A percentile compares a stretch with the other conserved stretches of the same genome.
Evolutionary conservation across 2,329 filamentous ascomycete species (phyloP).

Genomic region (Calonectria pteridis): DNA sequence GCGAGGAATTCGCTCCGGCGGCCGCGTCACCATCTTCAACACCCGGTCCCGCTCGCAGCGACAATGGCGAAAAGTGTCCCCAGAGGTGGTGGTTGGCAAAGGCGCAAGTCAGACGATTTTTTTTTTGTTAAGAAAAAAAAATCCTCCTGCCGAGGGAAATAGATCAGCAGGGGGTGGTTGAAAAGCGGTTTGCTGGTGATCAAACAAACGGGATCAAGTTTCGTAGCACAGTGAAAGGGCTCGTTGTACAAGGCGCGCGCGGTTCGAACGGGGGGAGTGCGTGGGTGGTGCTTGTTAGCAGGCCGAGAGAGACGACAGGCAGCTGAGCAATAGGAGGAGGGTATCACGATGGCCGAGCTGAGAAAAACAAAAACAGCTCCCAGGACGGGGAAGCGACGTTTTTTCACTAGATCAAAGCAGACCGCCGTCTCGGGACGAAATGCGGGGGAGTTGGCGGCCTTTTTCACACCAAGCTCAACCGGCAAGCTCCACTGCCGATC

Average conservation of each 20-base stretch:
- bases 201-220: background rate
- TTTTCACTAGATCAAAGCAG: conserved; percentile 23
- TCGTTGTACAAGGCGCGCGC: background rate
- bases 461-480: conserved; percentile 33
- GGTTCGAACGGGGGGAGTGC: conserved; percentile 57
- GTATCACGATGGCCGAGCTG: conserved; percentile 8
- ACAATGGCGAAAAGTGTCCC: conserved; percentile 21
- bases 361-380: conserved; percentile 9
- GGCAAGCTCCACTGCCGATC: conserved; percentile 45
- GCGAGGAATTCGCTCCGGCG: conserved; percentile 34
- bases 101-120: background rate
- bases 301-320: background rate
- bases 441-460: conserved; percentile 41
- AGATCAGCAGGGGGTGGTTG: conserved; percentile 15
- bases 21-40: conserved; percentile 33
- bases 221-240: background rate
- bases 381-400: conserved; percentile 11
- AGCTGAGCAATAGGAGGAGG: background rate
- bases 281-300: conserved; percentile 57
- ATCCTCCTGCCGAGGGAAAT: background rate
- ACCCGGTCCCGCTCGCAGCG: conserved; percentile 28
- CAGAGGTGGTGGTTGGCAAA: background rate
- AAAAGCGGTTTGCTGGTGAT: background rate
- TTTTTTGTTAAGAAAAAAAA: background rate
- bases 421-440: conserved; percentile 36